A percentile compares a stretch with the other conserved stretches of the same genome.
These are phyloP conservation scores for Fusarium sp. DNA, from an alignment of 2,329 filamentous ascomycete genomes.

Conservation along the genomic window DNA sequence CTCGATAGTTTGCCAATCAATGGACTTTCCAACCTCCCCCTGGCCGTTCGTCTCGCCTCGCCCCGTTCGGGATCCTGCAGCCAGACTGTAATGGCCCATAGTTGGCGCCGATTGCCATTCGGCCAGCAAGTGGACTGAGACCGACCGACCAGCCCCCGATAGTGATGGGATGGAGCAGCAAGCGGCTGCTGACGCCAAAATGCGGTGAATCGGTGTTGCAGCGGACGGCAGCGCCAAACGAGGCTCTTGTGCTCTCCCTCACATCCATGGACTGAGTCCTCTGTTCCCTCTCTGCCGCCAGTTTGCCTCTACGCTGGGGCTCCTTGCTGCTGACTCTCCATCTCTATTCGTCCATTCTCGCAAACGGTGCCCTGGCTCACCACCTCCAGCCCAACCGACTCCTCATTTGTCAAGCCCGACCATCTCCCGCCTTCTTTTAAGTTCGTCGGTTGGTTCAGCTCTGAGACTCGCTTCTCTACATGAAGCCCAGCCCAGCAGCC, in stretches of 20 bases:
- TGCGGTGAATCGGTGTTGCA: conserved; percentile 42
- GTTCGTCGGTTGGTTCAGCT: conserved; percentile 27
- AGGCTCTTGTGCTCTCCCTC: conserved; percentile 30
- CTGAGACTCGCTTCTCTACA: conserved; percentile 3
- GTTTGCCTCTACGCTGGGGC: conserved; percentile 26
- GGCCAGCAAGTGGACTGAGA: conserved; percentile 32
- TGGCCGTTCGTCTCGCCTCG: conserved; percentile 35
- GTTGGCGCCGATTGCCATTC: conserved; percentile 26
- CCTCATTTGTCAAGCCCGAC: conserved; percentile 31
- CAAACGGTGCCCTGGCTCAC: conserved; percentile 37
- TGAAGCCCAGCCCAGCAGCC: conserved; percentile 8
- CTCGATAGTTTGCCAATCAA: conserved; percentile 25
- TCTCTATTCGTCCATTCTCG: conserved; percentile 37
- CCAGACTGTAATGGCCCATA: conserved; percentile 38
- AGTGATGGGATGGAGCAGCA: conserved; percentile 29
- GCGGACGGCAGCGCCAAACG: conserved; percentile 28
- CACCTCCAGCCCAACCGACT: conserved; percentile 34
- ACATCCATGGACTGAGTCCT: conserved; percentile 5
- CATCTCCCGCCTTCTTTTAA: conserved; percentile 34
- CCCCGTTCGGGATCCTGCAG: conserved; percentile 39
- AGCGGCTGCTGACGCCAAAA: conserved; percentile 40
- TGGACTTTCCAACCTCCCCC: conserved; percentile 19
- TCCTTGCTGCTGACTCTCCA: conserved; percentile 19
- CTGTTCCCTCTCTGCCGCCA: conserved; percentile 15
- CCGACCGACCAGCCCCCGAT: conserved; percentile 29